Percentiles rank a stretch among this genome's conserved stretches.
These are phyloP conservation scores for Cicer chorassanicum DNA, from an alignment of 306 rosid species.

Conservation along the genomic window DNA sequence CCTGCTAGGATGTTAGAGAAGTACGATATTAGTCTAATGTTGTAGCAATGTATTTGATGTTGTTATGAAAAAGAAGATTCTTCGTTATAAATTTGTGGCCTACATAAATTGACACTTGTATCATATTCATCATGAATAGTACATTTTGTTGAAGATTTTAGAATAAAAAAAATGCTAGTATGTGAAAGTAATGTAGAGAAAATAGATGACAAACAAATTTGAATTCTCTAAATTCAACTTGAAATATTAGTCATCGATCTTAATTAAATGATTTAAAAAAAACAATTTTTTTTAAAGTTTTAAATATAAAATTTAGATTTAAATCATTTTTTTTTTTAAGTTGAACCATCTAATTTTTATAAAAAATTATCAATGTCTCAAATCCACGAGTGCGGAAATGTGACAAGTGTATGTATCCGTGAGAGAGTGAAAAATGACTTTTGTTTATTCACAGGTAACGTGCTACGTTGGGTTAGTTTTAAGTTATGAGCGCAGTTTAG, in stretches of 20 bases:
- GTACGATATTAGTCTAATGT: constrained; percentile 7
- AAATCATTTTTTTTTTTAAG: too few species aligned
- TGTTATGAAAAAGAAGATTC: constrained; percentile 45
- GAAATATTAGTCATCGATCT: too few species aligned
- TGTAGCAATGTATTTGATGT: constrained; percentile 36
- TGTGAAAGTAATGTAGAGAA: not conserved
- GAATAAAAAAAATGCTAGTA: not conserved
- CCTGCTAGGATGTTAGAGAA: too few species aligned
- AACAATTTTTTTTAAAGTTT: too few species aligned
- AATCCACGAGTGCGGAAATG: too few species aligned
- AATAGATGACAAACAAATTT: not conserved
- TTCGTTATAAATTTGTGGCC: constrained; percentile 8
- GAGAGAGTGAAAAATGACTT: too few species aligned
- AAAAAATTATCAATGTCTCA: too few species aligned
- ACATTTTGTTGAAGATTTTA: not conserved
- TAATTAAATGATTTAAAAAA: too few species aligned
- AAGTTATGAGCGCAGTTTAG: not conserved
- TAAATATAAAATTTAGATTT: too few species aligned
- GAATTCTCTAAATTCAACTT: too few species aligned
- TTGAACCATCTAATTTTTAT: too few species aligned
- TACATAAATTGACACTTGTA: not conserved
- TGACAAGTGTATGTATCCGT: too few species aligned
- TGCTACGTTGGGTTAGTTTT: not conserved
- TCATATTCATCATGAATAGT: not conserved
- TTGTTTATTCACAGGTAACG: not conserved